Conservation (phyloP, 768 basidiomycete genomes). For the Xerocomus brunneocitrinus region DNA sequence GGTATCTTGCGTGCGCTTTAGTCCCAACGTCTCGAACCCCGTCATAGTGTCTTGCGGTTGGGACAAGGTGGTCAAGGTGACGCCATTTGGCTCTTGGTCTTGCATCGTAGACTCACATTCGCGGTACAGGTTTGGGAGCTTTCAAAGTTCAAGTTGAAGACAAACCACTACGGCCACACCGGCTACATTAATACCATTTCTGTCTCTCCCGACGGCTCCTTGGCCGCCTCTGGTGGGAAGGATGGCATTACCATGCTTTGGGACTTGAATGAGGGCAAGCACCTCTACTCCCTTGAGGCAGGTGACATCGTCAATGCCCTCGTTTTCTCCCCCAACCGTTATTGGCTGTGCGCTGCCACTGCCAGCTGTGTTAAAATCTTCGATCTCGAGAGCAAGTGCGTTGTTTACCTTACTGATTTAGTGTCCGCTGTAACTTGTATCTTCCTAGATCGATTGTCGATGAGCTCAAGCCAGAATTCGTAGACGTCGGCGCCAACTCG, state of each 20-base stretch:
- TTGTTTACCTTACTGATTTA: constrained; percentile 16
- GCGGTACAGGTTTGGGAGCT: constrained; percentile 95
- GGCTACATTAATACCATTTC: constrained; percentile 99
- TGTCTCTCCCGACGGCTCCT: constrained; percentile 97
- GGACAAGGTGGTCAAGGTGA: constrained; percentile 99
- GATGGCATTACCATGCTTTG: constrained; percentile 99
- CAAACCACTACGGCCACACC: constrained; percentile 99
- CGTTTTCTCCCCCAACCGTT: constrained; percentile 99
- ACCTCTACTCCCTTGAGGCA: constrained; percentile 98
- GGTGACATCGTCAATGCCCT: constrained; percentile 98
- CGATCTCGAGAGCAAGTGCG: constrained; percentile 98
- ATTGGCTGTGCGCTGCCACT: constrained; percentile 99
- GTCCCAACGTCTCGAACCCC: constrained; percentile 94
- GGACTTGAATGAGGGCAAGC: constrained; percentile 99
- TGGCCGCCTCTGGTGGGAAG: constrained; percentile 98
- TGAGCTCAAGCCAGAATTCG: constrained; percentile 95
- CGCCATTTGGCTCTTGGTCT: constrained; percentile 20
- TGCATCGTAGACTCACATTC: constrained; percentile 5
- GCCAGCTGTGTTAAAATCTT: constrained; percentile 98
- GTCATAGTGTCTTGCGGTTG: constrained; percentile 99
- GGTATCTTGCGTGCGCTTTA: constrained; percentile 99
- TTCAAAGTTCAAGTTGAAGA: constrained; percentile 99
- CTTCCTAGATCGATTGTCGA: constrained; percentile 85
- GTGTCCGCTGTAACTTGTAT: constrained; percentile 1
- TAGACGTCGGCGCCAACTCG: constrained; percentile 64